These are phyloP conservation scores for Durusdinium trenchii DNA, from an alignment of 73 alveolate species.

Conservation along the genomic window DNA sequence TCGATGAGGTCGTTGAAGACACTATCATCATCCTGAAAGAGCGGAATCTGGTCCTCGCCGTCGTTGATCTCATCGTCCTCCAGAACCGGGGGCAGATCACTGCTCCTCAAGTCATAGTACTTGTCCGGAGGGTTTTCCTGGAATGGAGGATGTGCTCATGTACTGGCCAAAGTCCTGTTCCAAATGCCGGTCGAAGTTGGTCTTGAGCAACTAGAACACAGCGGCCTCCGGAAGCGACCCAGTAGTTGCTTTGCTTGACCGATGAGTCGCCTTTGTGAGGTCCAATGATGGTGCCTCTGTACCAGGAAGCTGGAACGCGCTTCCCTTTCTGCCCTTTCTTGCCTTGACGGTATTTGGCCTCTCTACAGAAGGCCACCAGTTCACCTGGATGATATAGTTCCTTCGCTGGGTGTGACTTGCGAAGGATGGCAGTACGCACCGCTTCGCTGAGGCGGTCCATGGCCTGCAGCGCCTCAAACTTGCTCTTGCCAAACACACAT, in stretches of 20 bases:
- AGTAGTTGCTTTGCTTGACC: conserved; percentile 25
- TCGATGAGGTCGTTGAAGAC: too few relatives aligned
- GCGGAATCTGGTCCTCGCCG: background rate
- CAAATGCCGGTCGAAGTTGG: conserved; percentile 43
- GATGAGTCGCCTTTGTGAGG: conserved; percentile 18
- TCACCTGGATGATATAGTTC: background rate
- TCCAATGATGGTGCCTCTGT: conserved; percentile 20
- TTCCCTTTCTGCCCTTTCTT: background rate
- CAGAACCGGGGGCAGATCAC: background rate
- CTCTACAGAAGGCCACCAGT: conserved; percentile 20
- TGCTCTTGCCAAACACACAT: too few relatives aligned
- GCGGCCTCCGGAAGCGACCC: conserved; percentile 56
- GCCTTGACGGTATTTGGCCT: conserved; percentile 45
- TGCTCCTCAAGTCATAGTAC: background rate
- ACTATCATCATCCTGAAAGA: too few relatives aligned
- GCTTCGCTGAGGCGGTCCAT: background rate
- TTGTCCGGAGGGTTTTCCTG: background rate
- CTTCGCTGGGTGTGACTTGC: background rate
- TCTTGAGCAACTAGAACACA: conserved; percentile 14
- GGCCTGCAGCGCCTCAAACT: conserved; percentile 15
- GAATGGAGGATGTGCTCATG: background rate
- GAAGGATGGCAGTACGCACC: background rate
- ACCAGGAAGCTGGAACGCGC: background rate
- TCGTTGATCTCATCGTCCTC: background rate
- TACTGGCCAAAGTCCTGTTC: background rate